Base-by-base conservation (phyloP, 176 grass and related monocot species). In the Luzula sylvatica region DNA sequence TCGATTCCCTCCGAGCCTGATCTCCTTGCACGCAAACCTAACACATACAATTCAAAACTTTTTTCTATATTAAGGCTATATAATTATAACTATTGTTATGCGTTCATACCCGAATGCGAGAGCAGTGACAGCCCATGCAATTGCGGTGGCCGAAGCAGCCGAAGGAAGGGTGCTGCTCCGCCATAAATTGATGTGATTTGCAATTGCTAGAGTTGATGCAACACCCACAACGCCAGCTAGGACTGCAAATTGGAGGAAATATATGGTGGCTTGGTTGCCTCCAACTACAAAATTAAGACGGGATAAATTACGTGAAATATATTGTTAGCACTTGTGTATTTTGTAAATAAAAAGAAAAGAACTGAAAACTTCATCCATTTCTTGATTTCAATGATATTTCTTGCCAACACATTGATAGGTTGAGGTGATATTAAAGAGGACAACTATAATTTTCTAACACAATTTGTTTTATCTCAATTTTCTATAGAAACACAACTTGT, bases 241-340 rank as follows among this genome's bases (percentile, higher is more conserved):
- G 40, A 86, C 78, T 11, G 87, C 69, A 38, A 93, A 93, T 27
- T 78, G 48, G 5, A 86, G 70, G 61, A 93, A 93, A 72, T 82
- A 93, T 69, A 93, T 74, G 8, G 87, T 93, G 15, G 87, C 87
- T 41, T 75, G 77, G 55, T 94, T 94, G 23, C 80, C 81, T 3
- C 62, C 87, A 7, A 82, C 70, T 92, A 62, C 15, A 26, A 27
- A 25, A 67, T 28, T 48, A n/a, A n/a, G n/a, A n/a, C n/a, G n/a
- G n/a, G n/a, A n/a, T n/a, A n/a, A n/a, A n/a, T n/a, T n/a, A n/a
- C 19, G 21, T 32, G 21, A 65, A 42, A 29, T 15, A 15, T 57
- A 8, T 29, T 2, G 19, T 16, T 25, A 19, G 15, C 20, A n/a
- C n/a, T n/a, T n/a, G n/a, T 45, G 46, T 17, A 22, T 22, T 14